phyloP scores from a whole-genome alignment of 495 filamentous ascomycete genomes.

The Penicillium nucicola region DNA sequence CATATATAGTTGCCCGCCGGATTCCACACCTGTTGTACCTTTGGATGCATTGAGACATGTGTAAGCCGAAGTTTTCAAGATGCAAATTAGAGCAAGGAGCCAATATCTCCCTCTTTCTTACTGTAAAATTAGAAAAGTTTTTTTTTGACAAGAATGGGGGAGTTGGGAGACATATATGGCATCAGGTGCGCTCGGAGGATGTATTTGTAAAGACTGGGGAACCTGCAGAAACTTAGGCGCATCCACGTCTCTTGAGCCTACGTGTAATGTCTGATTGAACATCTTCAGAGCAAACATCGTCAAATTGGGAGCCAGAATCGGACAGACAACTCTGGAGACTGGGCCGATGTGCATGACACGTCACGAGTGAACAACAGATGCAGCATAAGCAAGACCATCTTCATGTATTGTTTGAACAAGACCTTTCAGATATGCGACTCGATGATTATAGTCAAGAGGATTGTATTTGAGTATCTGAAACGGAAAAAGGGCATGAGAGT shows the following conservation, averaged over 20 bases:
- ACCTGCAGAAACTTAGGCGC: neutral
- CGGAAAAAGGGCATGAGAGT: conserved; percentile 17
- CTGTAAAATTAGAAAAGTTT: too few species aligned
- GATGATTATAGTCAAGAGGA: conserved; percentile 16
- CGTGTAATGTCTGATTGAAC: conserved; percentile 31
- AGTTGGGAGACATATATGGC: conserved; percentile 12
- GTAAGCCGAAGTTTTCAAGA: too few species aligned
- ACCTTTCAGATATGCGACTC: conserved; percentile 13
- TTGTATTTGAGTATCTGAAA: conserved; percentile 23
- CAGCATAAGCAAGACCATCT: conserved; percentile 14
- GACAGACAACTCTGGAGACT: conserved; percentile 21
- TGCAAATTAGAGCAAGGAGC: too few species aligned
- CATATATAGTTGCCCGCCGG: neutral
- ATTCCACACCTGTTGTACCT: neutral
- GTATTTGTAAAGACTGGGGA: conserved; percentile 1
- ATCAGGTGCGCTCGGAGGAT: conserved; percentile 10
- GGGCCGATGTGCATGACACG: conserved; percentile 35
- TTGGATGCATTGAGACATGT: neutral
- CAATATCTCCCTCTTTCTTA: too few species aligned
- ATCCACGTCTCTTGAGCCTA: conserved; percentile 16
- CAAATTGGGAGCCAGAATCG: conserved; percentile 17
- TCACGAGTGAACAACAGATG: conserved; percentile 33
- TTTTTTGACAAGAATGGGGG: neutral
- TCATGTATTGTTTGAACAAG: neutral
- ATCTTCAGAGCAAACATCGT: conserved; percentile 13